These are phyloP conservation scores for Globisporangium emineosum DNA, from an alignment of 352 stramenopile genomes.

Conservation along the genomic window DNA sequence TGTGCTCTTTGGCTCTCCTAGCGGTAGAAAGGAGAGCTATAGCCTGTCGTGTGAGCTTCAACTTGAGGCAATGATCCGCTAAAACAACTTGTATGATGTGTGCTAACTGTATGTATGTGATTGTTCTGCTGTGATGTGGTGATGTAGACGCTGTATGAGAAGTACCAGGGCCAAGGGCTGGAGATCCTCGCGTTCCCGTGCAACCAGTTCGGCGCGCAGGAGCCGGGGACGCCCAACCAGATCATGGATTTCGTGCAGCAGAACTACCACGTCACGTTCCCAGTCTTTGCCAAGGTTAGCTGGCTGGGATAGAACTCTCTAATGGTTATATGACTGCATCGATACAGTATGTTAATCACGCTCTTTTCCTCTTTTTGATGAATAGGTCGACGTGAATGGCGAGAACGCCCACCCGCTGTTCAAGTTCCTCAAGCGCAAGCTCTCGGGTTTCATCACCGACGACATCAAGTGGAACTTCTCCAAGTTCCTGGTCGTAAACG, in stretches of 20 bases:
- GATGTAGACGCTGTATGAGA: conserved; percentile 61
- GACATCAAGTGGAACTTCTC: conserved; percentile 90
- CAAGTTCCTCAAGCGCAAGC: conserved; percentile 83
- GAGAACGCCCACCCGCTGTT: conserved; percentile 84
- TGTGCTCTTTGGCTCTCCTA: neutral
- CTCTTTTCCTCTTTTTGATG: neutral
- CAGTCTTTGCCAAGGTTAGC: conserved; percentile 86
- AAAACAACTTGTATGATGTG: neutral
- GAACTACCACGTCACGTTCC: conserved; percentile 77
- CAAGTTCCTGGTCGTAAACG: conserved; percentile 83
- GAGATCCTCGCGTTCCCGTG: conserved; percentile 93
- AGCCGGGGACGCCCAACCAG: conserved; percentile 64
- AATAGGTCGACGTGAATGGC: conserved; percentile 87
- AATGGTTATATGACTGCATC: neutral
- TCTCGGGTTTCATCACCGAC: conserved; percentile 62
- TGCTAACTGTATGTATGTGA: conserved; percentile 1
- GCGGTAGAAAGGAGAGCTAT: neutral
- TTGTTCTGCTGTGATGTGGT: neutral
- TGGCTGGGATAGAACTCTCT: neutral
- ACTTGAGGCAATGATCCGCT: no score
- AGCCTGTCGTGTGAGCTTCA: neutral
- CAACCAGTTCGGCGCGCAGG: conserved; percentile 95
- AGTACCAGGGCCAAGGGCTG: conserved; percentile 69
- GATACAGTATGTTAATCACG: neutral
- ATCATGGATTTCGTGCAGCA: conserved; percentile 80